These are phyloP conservation scores for Blattamonas nauphoetae DNA, from an alignment of 78 protist genomes.

Conservation along the genomic window DNA sequence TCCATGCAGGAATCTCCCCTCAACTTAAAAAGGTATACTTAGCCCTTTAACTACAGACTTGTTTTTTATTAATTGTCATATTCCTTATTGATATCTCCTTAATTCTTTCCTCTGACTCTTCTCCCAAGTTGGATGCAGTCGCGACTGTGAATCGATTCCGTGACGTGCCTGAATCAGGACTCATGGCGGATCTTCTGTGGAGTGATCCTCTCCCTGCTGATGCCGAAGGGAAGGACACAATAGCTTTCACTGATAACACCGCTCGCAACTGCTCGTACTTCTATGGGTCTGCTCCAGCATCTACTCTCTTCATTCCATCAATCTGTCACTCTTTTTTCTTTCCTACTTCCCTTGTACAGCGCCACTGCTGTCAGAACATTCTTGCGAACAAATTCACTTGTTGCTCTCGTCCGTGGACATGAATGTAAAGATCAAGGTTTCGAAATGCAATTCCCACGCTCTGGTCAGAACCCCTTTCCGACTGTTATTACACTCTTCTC, in stretches of 20 bases:
- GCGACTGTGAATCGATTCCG: slow-evolving; percentile 71
- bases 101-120: neutral
- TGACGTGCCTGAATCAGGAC: slow-evolving; percentile 88
- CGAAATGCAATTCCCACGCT: slow-evolving; percentile 1
- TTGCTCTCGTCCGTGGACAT: slow-evolving; percentile 93
- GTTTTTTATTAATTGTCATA: neutral
- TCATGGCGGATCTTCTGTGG: slow-evolving; percentile 89
- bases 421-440: slow-evolving; percentile 83
- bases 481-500: slow-evolving; percentile 92
- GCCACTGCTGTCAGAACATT: slow-evolving; percentile 71
- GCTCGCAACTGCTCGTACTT: slow-evolving; percentile 82
- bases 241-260: slow-evolving; percentile 59
- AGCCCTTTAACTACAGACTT: neutral
- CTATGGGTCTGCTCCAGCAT: slow-evolving; percentile 31
- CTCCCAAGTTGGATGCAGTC: slow-evolving; percentile 51
- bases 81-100: neutral
- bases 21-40: slow-evolving; percentile 51
- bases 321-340: neutral
- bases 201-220: slow-evolving; percentile 87
- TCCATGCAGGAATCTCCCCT: slow-evolving; percentile 95
- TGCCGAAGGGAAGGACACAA: slow-evolving; percentile 15
- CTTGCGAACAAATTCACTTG: slow-evolving; percentile 67
- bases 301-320: neutral
- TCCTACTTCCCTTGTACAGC: slow-evolving; percentile 9
- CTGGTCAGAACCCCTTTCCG: slow-evolving; percentile 75